Conservation (phyloP, 495 filamentous ascomycete species). For the Neurospora tetraspora region DNA sequence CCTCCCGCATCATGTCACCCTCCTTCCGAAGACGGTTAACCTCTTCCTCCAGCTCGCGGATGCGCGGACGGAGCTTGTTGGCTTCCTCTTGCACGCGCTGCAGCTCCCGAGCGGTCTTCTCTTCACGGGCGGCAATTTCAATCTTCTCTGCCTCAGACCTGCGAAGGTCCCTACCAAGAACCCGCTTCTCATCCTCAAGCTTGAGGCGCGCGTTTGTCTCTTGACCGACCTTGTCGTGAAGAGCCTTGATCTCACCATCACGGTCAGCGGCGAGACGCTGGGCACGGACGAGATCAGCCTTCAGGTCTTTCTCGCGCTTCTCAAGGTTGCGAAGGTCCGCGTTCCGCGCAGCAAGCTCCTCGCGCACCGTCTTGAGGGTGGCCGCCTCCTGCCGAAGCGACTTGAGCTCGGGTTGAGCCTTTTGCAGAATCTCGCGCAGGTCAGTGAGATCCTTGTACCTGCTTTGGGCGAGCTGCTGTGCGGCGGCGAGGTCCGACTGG, state of each 20-base stretch:
- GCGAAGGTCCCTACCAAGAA: slow-evolving; percentile 63
- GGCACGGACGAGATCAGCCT: slow-evolving; percentile 56
- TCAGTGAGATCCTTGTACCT: slow-evolving; percentile 85
- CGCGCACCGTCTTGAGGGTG: slow-evolving; percentile 58
- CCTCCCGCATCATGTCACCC: slow-evolving; percentile 59
- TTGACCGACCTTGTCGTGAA: slow-evolving; percentile 66
- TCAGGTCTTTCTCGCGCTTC: slow-evolving; percentile 68
- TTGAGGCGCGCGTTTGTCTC: slow-evolving; percentile 62
- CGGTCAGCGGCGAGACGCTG: slow-evolving; percentile 60
- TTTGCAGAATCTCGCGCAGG: slow-evolving; percentile 65
- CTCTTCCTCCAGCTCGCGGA: slow-evolving; percentile 65
- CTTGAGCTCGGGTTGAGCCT: slow-evolving; percentile 75
- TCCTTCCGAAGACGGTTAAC: slow-evolving; percentile 54
- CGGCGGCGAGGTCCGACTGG: slow-evolving; percentile 76
- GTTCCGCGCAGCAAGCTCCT: slow-evolving; percentile 58
- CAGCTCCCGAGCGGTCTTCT: slow-evolving; percentile 58
- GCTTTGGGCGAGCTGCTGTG: slow-evolving; percentile 71
- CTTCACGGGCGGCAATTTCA: slow-evolving; percentile 59
- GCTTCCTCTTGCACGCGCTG: slow-evolving; percentile 60
- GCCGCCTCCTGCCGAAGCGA: slow-evolving; percentile 64
- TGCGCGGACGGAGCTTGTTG: slow-evolving; percentile 46
- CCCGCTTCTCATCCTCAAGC: slow-evolving; percentile 64
- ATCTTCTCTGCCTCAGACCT: slow-evolving; percentile 67
- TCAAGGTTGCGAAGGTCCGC: slow-evolving; percentile 66
- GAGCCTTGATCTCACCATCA: slow-evolving; percentile 62